Evolutionary conservation across 2,329 filamentous ascomycete genomes (phyloP).

Genomic region (Atkinsonella texensis): DNA sequence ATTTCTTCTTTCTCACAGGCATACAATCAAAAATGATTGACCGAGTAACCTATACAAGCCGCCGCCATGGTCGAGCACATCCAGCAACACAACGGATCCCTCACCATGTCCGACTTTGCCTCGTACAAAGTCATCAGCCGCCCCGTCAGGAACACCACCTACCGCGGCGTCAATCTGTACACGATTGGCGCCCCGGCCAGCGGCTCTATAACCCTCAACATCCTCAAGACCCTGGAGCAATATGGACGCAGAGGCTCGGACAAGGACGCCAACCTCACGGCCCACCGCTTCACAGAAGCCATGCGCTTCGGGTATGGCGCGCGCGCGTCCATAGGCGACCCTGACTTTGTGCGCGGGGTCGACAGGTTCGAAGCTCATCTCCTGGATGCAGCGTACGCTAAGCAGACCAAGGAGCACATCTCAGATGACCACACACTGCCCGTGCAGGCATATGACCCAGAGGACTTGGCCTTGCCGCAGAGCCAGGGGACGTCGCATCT

Average conservation of each 20-base stretch:
- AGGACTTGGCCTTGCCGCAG: constrained; percentile 50
- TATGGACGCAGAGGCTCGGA: constrained; percentile 43
- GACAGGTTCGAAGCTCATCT: constrained; percentile 54
- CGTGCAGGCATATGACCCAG: constrained; percentile 61
- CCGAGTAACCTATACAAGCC: constrained; percentile 31
- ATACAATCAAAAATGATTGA: not conserved
- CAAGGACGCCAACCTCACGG: constrained; percentile 50
- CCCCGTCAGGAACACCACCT: constrained; percentile 50
- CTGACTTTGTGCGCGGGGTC: constrained; percentile 55
- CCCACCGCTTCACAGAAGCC: constrained; percentile 76
- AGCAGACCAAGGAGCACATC: constrained; percentile 52
- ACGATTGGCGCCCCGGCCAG: constrained; percentile 63
- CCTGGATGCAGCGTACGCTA: constrained; percentile 48
- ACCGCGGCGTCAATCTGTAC: constrained; percentile 59
- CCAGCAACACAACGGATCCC: constrained; percentile 62
- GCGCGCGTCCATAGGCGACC: constrained; percentile 72
- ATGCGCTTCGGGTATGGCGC: constrained; percentile 81
- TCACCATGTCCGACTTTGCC: constrained; percentile 67
- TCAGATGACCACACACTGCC: constrained; percentile 60
- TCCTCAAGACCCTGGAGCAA: constrained; percentile 73
- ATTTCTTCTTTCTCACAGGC: too few relatives aligned
- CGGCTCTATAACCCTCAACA: constrained; percentile 62
- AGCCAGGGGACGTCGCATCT: constrained; percentile 66
- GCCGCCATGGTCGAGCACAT: constrained; percentile 60
- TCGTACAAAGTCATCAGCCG: constrained; percentile 61